Base-by-base conservation (phyloP, 495 filamentous ascomycete species). In the Talaromyces proteolyticus region DNA sequence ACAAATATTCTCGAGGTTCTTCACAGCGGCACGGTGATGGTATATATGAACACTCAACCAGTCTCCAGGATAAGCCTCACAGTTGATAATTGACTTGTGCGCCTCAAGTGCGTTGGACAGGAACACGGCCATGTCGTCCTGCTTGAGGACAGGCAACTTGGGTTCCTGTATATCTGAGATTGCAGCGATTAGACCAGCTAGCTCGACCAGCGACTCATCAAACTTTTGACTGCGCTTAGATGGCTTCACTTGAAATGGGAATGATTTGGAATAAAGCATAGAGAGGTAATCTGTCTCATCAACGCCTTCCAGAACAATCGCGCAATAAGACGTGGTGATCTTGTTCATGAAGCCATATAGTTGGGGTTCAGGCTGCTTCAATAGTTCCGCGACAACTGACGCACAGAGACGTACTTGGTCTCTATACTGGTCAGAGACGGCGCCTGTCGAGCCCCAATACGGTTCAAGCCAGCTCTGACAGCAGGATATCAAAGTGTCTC, bases 11-110 rank as follows among this genome's bases (percentile, higher is more conserved):
- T 96, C 89, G n/a, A 99, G 75, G 11, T 84, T 86, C 51, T 86
- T 86, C 70, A 97, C 85, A 3, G 89, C 86, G 1, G 89, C 91
- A 61, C 88, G 91, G 63, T 97, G 93, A 59, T 99, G 90, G 64
- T 89, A 95, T 37, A 96, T 89, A 64, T 95, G 89, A 34, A 95
- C 79, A 62, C 89, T 95, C 34, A 99, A 76, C 94, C 93, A 98
- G 55, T 72, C 79, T 25, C 79, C 75, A 3, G 93, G 93, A 65
- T 96, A 99, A 1, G 94, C 88, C 53, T 94, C 89, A 54, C 91
- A 89, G 49, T 84, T 78, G 4, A 98, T 70, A 47, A 98, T 90
- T 46, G 89, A 95, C 63, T 88, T 87, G 57, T 94, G 87, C 4
- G 93, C 87, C 52, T 89, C 84, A 6, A 76, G 56, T 3, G 81